These are phyloP conservation scores for Salvia splendens DNA, from an alignment of 257 asterid genomes.

Conservation along the genomic window DNA sequence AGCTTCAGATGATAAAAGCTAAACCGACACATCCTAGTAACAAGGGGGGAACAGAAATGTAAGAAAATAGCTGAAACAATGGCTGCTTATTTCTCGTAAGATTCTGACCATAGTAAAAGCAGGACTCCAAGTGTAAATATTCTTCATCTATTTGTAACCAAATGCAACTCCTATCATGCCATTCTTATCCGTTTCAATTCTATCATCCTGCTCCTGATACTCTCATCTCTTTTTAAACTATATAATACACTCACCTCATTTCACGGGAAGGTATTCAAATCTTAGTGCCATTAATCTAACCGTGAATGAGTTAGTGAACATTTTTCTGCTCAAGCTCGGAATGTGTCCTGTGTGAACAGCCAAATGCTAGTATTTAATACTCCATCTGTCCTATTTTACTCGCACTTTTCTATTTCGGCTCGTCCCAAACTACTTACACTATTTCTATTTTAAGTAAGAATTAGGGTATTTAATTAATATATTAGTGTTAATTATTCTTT, in stretches of 20 bases:
- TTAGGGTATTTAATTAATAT: no score
- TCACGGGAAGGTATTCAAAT: constrained; percentile 24
- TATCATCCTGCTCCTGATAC: constrained; percentile 6
- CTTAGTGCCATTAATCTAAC: constrained; percentile 5
- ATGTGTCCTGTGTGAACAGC: constrained; percentile 15
- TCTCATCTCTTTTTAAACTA: constrained; percentile 1
- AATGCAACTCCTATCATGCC: constrained; percentile 6
- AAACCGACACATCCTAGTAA: constrained; percentile 14
- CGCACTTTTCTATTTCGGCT: no score
- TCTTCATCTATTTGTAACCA: constrained; percentile 14
- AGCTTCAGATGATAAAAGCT: constrained; percentile 1
- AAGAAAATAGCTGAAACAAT: constrained; percentile 13
- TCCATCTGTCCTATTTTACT: no score
- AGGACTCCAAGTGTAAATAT: background rate
- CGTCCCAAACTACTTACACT: no score
- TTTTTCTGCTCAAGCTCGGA: constrained; percentile 7
- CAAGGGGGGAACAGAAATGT: background rate
- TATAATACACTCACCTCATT: background rate
- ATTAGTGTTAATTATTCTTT: no score
- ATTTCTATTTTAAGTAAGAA: no score
- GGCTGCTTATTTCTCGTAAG: background rate
- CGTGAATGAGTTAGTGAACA: constrained; percentile 9
- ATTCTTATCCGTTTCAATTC: constrained; percentile 16
- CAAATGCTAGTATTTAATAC: background rate
- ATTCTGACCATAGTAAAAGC: constrained; percentile 13